A percentile compares a stretch with the other conserved stretches of the same genome.
Evolutionary conservation across 148 eudicot species (phyloP).

Genomic region (Camellia sinensis): DNA sequence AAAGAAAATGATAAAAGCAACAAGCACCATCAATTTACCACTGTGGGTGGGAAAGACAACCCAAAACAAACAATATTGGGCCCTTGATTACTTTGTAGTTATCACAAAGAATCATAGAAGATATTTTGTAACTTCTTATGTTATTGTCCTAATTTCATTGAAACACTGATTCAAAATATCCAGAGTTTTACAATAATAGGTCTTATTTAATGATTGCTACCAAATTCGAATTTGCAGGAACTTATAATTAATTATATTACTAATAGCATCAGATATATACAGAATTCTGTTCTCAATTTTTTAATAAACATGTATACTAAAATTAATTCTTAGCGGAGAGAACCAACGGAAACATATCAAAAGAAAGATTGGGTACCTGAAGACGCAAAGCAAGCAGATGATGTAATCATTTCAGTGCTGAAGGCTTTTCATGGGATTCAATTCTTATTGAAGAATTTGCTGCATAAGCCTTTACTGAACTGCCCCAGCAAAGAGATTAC

Average conservation of each 20-base stretch:
- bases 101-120: neutral
- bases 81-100: neutral
- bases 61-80: neutral
- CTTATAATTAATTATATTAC: neutral
- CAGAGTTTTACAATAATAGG: neutral
- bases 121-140: neutral
- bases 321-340: no score
- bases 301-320: neutral
- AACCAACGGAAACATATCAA: neutral
- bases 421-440: neutral
- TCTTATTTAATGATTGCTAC: neutral
- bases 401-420: neutral
- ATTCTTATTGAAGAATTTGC: neutral
- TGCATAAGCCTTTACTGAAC: neutral
- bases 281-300: neutral
- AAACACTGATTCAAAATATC: neutral
- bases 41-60: neutral
- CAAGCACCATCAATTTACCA: neutral
- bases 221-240: neutral
- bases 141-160: neutral
- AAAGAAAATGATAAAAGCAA: neutral
- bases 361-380: neutral
- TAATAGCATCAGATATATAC: neutral
- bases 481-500: neutral
- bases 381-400: neutral